Base-by-base conservation (phyloP, 2,329 filamentous ascomycete species). In the Fusarium transvaalense region DNA sequence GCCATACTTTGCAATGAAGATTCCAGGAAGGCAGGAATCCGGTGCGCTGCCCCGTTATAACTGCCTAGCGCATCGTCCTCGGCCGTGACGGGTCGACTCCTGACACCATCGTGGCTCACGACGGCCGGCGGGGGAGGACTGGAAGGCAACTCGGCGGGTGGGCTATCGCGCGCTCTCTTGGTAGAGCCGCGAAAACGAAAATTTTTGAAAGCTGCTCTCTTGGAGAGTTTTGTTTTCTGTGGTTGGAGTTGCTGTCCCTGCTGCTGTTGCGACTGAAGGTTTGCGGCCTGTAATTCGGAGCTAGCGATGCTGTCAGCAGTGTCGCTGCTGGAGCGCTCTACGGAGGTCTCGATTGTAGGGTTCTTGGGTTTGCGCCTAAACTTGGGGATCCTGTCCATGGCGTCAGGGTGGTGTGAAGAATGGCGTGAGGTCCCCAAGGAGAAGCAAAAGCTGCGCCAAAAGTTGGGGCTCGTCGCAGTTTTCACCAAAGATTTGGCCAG, bases 121-220 rank as follows among this genome's bases (percentile, higher is more conserved):
- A 79, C 73, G 23, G 78, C 71, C 17, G 76, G 72, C 17, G 76
- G 71, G 55, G 60, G 77, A 37, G 78, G 76, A 50, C 68, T 76
- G 41, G 74, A 68, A 31, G 76, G 65, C 50, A 73, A 55, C 41
- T 75, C 68, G 31, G 75, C 75, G 38, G 81, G 79, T 19, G 84
- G 84, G 52, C 81, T 80, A 59, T 76, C 74, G 53, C 78, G 75
- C 19, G 82, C 82, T 72, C 84, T 82, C 76, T 86, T 86, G 55
- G 80, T 77, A 25, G 82, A 79, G 55, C 79, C 76, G 55, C 81
- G 80, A 53, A 85, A 77, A 52, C 82, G 80, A 59, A 85, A 78
- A 64, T 77, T 79, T 39, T 81, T 80, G 51, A 86, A 84, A 39
- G 83, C 76, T 19, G 80, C 78, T 41, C 77, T 78, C 57, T 78